These are phyloP conservation scores for Paratinospora sagittata DNA, from an alignment of 164 flowering plant genomes.

Conservation along the genomic window DNA sequence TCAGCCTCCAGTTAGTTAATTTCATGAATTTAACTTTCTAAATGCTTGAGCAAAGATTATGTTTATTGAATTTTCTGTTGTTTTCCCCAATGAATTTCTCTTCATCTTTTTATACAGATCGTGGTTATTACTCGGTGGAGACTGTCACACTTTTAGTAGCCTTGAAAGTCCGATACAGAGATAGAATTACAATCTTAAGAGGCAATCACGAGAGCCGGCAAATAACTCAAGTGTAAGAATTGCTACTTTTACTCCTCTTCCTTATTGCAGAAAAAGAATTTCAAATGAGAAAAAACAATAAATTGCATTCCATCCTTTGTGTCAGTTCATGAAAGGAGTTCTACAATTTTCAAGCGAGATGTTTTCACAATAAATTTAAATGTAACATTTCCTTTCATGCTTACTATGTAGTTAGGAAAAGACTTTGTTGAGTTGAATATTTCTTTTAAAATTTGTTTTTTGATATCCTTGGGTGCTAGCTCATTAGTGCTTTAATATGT, in stretches of 20 bases:
- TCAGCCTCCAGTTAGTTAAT: not conserved
- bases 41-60: not conserved
- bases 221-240: conserved; percentile 45
- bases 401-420: no score
- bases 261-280: not conserved
- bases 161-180: conserved; percentile 45
- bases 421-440: not conserved
- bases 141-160: conserved; percentile 44
- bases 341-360: not conserved
- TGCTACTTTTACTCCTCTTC: not conserved
- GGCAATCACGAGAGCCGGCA: conserved; percentile 49
- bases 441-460: not conserved
- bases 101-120: conserved; percentile 32
- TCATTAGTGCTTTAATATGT: no score
- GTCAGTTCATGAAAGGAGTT: not conserved
- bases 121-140: conserved; percentile 49
- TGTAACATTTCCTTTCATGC: not conserved
- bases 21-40: not conserved
- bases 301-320: not conserved
- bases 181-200: conserved; percentile 40
- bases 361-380: not conserved
- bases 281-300: not conserved
- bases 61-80: not conserved
- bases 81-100: not conserved
- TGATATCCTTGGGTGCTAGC: not conserved